Percentiles rank a stretch among this genome's conserved stretches.
Evolutionary conservation across 345 rosid genomes (phyloP).

Genomic region (Eucalyptus viminalis): DNA sequence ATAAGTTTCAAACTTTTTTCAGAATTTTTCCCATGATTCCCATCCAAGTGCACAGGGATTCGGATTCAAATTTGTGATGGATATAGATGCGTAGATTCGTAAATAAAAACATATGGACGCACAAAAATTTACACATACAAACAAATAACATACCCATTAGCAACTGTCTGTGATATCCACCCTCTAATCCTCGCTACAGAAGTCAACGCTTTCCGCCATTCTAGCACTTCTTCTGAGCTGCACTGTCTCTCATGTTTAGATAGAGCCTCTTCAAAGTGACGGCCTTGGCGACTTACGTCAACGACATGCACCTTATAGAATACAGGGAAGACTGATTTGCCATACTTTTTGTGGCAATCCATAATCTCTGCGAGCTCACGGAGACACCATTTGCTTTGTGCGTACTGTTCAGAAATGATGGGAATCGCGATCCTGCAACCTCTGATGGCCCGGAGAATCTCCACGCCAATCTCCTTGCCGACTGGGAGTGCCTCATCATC

Average conservation of each 20-base stretch:
- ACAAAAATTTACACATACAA: neutral
- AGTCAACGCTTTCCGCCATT: neutral
- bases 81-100: neutral
- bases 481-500: neutral
- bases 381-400: neutral
- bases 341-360: neutral
- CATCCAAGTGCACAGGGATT: neutral
- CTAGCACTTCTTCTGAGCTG: neutral
- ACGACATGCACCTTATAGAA: neutral
- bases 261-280: neutral
- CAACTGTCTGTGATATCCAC: neutral
- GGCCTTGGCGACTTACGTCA: neutral
- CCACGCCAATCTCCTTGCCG: neutral
- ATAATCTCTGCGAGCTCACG: neutral
- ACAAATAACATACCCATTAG: neutral
- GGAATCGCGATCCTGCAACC: neutral
- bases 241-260: neutral
- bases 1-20: too few relatives aligned
- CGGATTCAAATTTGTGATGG: too few relatives aligned
- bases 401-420: neutral
- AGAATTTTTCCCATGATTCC: neutral
- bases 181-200: neutral
- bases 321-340: neutral
- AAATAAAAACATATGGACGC: neutral
- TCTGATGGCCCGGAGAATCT: neutral